phyloP scores from a whole-genome alignment of 164 flowering plant species.

The Sextonia rubra region DNA sequence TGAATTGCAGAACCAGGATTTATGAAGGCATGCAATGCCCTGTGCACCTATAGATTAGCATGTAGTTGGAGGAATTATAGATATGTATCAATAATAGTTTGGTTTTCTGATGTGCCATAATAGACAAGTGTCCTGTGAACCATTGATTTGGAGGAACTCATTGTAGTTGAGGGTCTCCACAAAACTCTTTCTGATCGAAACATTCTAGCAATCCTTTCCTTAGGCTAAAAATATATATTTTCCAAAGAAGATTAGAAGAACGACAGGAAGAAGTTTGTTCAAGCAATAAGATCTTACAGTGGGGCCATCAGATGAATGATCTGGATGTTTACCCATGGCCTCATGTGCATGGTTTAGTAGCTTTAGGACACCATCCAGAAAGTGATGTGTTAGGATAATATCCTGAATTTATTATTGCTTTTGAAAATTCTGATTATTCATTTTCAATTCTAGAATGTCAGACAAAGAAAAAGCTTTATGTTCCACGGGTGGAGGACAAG shows the following conservation, averaged over 20 bases:
- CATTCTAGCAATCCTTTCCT: not conserved
- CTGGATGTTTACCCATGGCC: not conserved
- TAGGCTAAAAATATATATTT: not conserved
- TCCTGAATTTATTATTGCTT: not conserved
- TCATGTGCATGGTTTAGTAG: not conserved
- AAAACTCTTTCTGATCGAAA: not conserved
- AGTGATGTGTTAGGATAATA: not conserved
- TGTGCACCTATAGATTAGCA: too few relatives aligned
- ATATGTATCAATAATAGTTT: too few relatives aligned
- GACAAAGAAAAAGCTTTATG: constrained; percentile 66
- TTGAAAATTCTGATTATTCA: constrained; percentile 5
- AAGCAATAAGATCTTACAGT: not conserved
- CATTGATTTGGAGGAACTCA: not conserved
- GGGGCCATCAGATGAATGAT: not conserved
- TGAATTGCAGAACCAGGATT: not conserved
- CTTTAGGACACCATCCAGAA: not conserved
- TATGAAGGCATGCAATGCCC: not conserved
- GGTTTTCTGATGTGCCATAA: not conserved
- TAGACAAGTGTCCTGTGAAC: not conserved
- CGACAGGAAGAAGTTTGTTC: not conserved
- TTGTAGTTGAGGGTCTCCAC: not conserved
- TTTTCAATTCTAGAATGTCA: constrained; percentile 38
- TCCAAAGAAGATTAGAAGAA: not conserved
- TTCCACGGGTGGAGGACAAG: constrained; percentile 96
- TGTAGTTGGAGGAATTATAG: too few relatives aligned